A percentile compares a stretch with the other conserved stretches of the same genome.
phyloP scores from a whole-genome alignment of 106 monocot species.

The Dendrobium nobile region DNA sequence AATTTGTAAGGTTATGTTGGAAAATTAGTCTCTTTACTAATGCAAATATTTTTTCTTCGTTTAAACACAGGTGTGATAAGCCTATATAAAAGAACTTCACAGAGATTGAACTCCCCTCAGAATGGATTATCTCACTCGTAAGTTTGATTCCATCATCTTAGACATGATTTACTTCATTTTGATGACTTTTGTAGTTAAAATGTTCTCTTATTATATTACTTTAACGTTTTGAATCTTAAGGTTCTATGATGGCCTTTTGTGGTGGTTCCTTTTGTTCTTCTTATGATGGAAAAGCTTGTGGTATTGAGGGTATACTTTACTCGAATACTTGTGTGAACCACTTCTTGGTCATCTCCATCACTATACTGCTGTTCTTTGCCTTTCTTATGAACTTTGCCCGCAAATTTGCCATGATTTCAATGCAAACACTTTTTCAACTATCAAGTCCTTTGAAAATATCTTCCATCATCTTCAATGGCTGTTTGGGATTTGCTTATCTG shows the following conservation, averaged over 20 bases:
- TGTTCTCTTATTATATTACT: neutral
- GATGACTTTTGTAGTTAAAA: neutral
- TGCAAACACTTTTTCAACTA: slow-evolving; percentile 1
- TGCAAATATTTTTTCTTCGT: neutral
- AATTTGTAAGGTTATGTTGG: neutral
- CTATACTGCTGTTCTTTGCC: slow-evolving; percentile 24
- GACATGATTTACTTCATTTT: neutral
- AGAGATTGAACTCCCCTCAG: neutral
- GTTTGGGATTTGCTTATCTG: slow-evolving; percentile 39
- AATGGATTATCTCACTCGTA: slow-evolving; percentile 24
- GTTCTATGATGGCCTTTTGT: slow-evolving; percentile 23
- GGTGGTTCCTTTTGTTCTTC: slow-evolving; percentile 22
- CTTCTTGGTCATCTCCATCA: slow-evolving; percentile 25
- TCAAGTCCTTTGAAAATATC: slow-evolving; percentile 15
- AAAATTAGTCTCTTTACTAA: neutral
- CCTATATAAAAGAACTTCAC: neutral
- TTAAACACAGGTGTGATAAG: neutral
- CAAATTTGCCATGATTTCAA: slow-evolving; percentile 1
- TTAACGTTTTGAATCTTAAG: slow-evolving; percentile 9
- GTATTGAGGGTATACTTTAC: slow-evolving; percentile 14
- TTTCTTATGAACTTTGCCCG: slow-evolving; percentile 18
- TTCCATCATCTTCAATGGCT: slow-evolving; percentile 23
- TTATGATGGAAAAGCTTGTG: slow-evolving; percentile 16
- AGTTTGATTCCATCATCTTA: slow-evolving; percentile 1
- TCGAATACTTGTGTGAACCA: slow-evolving; percentile 37